Evolutionary conservation across 116 monocot species (phyloP).

Genomic region (Trichopus zeylanicus): DNA sequence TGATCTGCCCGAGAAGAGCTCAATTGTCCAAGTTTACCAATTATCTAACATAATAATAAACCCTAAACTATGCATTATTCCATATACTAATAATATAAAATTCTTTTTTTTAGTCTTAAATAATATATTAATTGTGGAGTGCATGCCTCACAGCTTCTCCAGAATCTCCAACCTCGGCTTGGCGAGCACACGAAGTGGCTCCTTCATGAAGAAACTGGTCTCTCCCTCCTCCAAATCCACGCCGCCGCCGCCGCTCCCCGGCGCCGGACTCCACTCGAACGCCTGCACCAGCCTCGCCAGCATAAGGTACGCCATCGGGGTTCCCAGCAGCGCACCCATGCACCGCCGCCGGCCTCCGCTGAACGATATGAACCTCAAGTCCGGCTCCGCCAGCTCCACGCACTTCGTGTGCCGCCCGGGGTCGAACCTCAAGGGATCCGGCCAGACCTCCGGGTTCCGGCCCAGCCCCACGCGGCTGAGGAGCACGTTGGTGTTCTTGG

Average conservation of each 20-base stretch:
- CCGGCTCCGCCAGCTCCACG: not conserved
- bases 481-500: not conserved
- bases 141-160: too few species aligned
- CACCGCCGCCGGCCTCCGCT: not conserved
- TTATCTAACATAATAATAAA: too few species aligned
- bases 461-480: not conserved
- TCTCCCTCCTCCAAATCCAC: not conserved
- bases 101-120: too few species aligned
- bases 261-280: not conserved
- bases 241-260: not conserved
- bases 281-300: not conserved
- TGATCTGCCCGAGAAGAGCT: too few species aligned
- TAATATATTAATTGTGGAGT: too few species aligned
- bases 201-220: not conserved
- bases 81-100: too few species aligned
- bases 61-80: too few species aligned
- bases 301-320: not conserved
- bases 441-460: slow-evolving; percentile 3
- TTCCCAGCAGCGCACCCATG: not conserved
- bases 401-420: not conserved
- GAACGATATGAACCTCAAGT: not conserved
- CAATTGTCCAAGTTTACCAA: too few species aligned
- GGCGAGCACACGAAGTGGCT: not conserved
- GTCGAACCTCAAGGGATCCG: not conserved
- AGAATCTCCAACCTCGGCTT: not conserved